Evolutionary conservation across 2,329 filamentous ascomycete genomes (phyloP).

Genomic region (Trichoderma simmonsii): DNA sequence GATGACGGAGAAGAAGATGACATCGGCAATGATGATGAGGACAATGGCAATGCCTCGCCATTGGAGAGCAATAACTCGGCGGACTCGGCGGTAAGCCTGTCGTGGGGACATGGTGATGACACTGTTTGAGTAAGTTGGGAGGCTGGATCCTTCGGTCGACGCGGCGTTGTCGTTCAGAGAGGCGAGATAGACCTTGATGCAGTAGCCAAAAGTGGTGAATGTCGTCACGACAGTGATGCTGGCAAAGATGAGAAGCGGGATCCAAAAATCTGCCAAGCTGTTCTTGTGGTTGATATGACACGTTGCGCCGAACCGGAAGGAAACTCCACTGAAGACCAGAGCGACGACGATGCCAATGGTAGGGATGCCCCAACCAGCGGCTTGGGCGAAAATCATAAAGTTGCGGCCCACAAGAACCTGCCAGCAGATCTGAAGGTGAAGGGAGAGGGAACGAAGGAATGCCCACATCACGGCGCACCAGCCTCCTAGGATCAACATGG

Average conservation of each 20-base stretch:
- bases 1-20: slow-evolving; percentile 88
- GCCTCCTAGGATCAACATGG: slow-evolving; percentile 81
- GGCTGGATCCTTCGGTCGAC: slow-evolving; percentile 66
- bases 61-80: slow-evolving; percentile 83
- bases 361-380: slow-evolving; percentile 80
- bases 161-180: slow-evolving; percentile 71
- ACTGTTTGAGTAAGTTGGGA: slow-evolving; percentile 71
- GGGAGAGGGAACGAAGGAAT: slow-evolving; percentile 82
- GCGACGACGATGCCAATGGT: slow-evolving; percentile 71
- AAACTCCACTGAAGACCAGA: slow-evolving; percentile 83
- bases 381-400: slow-evolving; percentile 85
- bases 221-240: slow-evolving; percentile 75
- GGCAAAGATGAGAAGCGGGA: slow-evolving; percentile 77
- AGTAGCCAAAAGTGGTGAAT: slow-evolving; percentile 83
- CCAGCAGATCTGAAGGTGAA: slow-evolving; percentile 98
- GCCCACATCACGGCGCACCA: slow-evolving; percentile 85
- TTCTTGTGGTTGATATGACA: slow-evolving; percentile 93
- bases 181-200: slow-evolving; percentile 88
- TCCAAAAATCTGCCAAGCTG: slow-evolving; percentile 84
- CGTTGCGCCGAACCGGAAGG: slow-evolving; percentile 84
- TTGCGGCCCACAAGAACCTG: slow-evolving; percentile 81
- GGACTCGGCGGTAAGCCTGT: slow-evolving; percentile 83
- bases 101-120: slow-evolving; percentile 74
- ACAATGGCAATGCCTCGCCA: slow-evolving; percentile 93
- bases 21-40: slow-evolving; percentile 82